Conservation (phyloP, 2,329 filamentous ascomycete species). For the Cordyceps farinosa region DNA sequence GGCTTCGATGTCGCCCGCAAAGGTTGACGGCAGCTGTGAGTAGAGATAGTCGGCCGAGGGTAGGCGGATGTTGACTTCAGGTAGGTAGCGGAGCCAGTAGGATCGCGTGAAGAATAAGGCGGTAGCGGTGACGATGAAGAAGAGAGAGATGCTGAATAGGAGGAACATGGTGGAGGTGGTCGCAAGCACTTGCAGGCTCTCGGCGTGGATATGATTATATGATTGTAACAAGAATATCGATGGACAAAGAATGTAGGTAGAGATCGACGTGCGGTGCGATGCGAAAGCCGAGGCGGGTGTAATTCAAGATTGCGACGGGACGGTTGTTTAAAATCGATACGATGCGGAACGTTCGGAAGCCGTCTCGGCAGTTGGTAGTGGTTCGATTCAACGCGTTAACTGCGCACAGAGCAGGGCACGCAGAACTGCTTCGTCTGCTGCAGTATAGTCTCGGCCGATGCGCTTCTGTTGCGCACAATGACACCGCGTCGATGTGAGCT, state of each 20-base stretch:
- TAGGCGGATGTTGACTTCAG: constrained; percentile 46
- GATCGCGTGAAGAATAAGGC: constrained; percentile 76
- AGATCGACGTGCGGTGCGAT: neutral
- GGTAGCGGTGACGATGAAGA: constrained; percentile 68
- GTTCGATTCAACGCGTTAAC: neutral
- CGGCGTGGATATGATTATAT: neutral
- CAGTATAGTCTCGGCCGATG: neutral
- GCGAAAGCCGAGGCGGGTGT: neutral
- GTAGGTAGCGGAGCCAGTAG: constrained; percentile 70
- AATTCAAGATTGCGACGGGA: neutral
- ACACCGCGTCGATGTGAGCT: constrained; percentile 3
- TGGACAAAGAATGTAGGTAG: neutral
- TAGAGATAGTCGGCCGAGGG: constrained; percentile 64
- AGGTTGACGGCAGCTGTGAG: constrained; percentile 70
- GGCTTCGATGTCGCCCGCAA: constrained; percentile 80
- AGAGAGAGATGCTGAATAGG: constrained; percentile 72
- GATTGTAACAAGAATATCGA: neutral
- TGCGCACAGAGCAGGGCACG: neutral
- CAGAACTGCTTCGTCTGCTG: neutral
- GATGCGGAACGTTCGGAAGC: constrained; percentile 10
- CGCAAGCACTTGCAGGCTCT: neutral
- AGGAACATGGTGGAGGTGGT: constrained; percentile 64
- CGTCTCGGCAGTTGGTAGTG: neutral
- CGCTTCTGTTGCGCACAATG: neutral
- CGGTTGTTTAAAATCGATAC: neutral